Evolutionary conservation across 1,284 basidiomycete genomes (phyloP), one percentile per base, ranked within the genome.

Genomic region (Athelia psychrophila): DNA sequence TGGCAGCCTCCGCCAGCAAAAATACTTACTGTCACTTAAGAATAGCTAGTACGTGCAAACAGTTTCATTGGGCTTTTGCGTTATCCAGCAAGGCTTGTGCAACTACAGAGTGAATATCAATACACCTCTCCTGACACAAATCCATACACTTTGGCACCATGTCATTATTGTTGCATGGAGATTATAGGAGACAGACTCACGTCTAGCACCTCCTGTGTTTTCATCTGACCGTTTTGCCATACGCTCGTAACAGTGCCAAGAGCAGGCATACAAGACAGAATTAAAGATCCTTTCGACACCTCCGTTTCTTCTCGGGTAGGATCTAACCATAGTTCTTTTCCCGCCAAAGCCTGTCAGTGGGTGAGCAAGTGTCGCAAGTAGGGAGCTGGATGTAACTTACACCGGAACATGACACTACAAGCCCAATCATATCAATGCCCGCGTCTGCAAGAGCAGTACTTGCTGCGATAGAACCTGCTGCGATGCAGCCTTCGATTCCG

Each of bases 361-460:
- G 45, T 52, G 38, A 47, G 51, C 27, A 22, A 22, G 54, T 51
- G 60, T 53, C 44, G 49, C 27, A 33, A 49, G 42, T 45, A 36
- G n/a, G 23, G 25, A 50, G 19, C 33, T 22, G 47, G 40, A 19
- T n/a, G n/a, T n/a, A 18, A 44, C 83, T 52, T 60, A 89, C 89
- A 33, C 85, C 87, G 32, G 88, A 78, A 62, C 87, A 91, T 1
- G 91, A 86, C 5, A 84, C 76, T 1, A 94, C 93, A 2, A 96
- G 73, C 3, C 93, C 94, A 47, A 88, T 70, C 79, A 96, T 85
- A 58, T 95, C 92, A 51, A 96, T 85, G 1, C 93, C 91, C 18
- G 93, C 93, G 61, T 93, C 82, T 8, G 91, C 92, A 19, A 99
- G 77, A 0, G 97, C 95, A 1, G 92, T 85, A 59, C 91, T 93